A percentile compares a stretch with the other conserved stretches of the same genome.
Conservation (phyloP, 352 stramenopile genomes). For the Stephanocyclus meneghinianus region DNA sequence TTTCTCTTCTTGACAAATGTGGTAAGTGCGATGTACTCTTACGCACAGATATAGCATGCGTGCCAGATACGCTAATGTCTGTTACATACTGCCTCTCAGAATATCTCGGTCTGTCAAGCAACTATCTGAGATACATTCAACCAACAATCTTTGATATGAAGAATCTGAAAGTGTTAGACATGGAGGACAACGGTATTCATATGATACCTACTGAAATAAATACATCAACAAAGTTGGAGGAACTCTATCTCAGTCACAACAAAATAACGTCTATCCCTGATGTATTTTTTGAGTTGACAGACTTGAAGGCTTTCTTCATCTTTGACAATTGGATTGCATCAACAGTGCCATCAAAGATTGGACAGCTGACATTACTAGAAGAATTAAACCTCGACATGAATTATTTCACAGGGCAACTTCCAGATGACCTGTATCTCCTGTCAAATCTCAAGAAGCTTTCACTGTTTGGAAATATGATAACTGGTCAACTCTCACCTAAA, state of each 20-base stretch:
- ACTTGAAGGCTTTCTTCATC: slow-evolving; percentile 38
- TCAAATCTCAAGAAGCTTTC: slow-evolving; percentile 33
- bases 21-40: slow-evolving; percentile 17
- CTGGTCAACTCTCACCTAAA: slow-evolving; percentile 32
- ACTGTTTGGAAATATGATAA: slow-evolving; percentile 47
- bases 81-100: slow-evolving; percentile 12
- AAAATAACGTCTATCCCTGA: slow-evolving; percentile 33
- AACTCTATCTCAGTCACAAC: slow-evolving; percentile 56
- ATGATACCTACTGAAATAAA: slow-evolving; percentile 36
- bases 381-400: slow-evolving; percentile 49
- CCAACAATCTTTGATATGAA: slow-evolving; percentile 36
- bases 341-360: slow-evolving; percentile 34
- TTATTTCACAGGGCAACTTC: slow-evolving; percentile 43
- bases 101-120: slow-evolving; percentile 32
- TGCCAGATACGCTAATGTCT: neutral
- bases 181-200: slow-evolving; percentile 48
- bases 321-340: slow-evolving; percentile 60
- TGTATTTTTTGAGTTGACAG: slow-evolving; percentile 38
- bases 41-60: neutral
- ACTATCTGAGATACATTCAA: slow-evolving; percentile 33
- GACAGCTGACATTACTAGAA: slow-evolving; percentile 31
- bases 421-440: slow-evolving; percentile 42
- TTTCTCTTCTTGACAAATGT: slow-evolving; percentile 32
- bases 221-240: slow-evolving; percentile 29
- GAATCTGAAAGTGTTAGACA: slow-evolving; percentile 46